Conservation (phyloP, 169 alveolate species). For the Plasmodium knowlesi region DNA sequence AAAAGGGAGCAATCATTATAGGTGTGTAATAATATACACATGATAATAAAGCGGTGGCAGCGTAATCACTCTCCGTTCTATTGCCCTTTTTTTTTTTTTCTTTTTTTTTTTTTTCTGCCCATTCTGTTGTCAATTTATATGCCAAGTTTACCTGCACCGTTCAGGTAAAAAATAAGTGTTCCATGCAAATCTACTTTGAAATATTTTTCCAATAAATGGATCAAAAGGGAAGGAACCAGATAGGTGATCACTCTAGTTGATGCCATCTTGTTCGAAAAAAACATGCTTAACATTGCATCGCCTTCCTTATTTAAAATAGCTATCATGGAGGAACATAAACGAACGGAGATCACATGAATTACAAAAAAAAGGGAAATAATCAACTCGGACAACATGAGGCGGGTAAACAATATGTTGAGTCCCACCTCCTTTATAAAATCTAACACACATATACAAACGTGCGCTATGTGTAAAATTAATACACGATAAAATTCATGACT, state of each 20-base stretch:
- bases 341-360: constrained; percentile 20
- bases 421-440: not conserved
- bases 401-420: not conserved
- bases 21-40: not conserved
- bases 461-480: not conserved
- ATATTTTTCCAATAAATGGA: not conserved
- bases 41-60: not conserved
- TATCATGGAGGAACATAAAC: not conserved
- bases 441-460: not conserved
- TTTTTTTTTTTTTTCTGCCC: too few relatives aligned
- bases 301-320: not conserved
- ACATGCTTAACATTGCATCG: not conserved
- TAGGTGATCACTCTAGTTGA: not conserved
- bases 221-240: not conserved
- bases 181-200: not conserved
- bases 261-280: not conserved
- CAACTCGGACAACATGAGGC: not conserved
- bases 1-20: not conserved
- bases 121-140: not conserved
- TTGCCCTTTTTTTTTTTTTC: not conserved
- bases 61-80: not conserved
- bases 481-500: not conserved
- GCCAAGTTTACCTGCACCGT: not conserved
- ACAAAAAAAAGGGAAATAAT: constrained; percentile 1
- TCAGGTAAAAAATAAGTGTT: not conserved